Evolutionary conservation across 352 stramenopile genomes (phyloP), one percentile per base, ranked within the genome.

Genomic region (Peronospora destructor): DNA sequence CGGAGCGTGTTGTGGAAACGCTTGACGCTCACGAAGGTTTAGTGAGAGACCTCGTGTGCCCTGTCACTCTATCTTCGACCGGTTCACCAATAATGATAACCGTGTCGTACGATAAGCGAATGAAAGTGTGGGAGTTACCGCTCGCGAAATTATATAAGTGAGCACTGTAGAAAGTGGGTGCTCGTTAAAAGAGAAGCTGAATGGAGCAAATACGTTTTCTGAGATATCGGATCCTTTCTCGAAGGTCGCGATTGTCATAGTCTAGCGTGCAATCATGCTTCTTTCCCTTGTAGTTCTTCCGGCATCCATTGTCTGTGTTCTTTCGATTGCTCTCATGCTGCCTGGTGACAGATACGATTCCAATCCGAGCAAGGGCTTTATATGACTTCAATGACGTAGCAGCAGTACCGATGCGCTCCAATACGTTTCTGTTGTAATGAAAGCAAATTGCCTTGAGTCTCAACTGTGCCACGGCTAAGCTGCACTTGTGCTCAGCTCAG

Each of bases 41-140:
- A 17, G 62, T 93, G 33, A 66, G 79, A 13, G 82, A 87, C 19
- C 58, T 71, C 11, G 53, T 59, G 14, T 67, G 58, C 30, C 40
- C 46, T 6, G n/a, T 40, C 9, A 53, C 53, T 13, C 29, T 45
- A 16, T 46, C 53, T 21, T 50, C 42, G 5, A 56, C 29, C 71
- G 44, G 58, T 33, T 17, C 16, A 8, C 36, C 53, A 37, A 40
- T 60, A 55, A 37, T 91, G 33, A 46, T 84, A 5, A 89, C 79
- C 0, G 82, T 85, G 4, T 93, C 82, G 9, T 93, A 91, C 46
- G 82, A 93, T 59, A 91, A 88, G 46, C 49, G 65, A 10, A 42
- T 91, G 41, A 89, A 89, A 39, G 50, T 84, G 13, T 93, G 79
- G 79, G 49, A 68, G 36, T 53, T 56, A 11, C 37, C 53, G 5